Base-by-base conservation (phyloP, 2,329 filamentous ascomycete genomes). In the Venturia pyrina region DNA sequence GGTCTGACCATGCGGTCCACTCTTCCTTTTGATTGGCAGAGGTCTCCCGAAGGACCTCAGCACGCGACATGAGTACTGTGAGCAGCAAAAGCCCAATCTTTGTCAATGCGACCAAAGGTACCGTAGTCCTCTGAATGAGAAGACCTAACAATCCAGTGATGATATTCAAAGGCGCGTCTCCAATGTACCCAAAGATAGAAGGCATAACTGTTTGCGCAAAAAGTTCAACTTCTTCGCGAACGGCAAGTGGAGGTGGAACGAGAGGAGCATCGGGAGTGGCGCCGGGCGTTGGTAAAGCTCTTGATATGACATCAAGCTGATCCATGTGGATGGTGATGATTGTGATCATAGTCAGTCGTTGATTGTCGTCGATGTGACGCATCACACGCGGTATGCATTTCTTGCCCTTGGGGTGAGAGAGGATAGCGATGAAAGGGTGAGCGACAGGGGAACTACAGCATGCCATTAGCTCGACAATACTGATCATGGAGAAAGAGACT, bases 261-360 rank as follows among this genome's bases (percentile, higher is more conserved):
- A 83, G 81, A 19, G 63, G 63, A 15, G 63, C 63, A 19, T 65
- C 56, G 17, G 48, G 8, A 19, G 60, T 61, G 3, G 57, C 46
- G 53, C n/a, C 32, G 41, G 66, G 66, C 8, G 37, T 37, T 61
- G 93, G 86, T 69, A 91, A 87, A 1, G 90, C 93, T 65, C 89
- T 86, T 66, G 89, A 87, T 67, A 98, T 89, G 62, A 99, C 93
- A 71, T 97, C 92, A 50, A 99, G 83, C 70, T 90, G 87, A 75
- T 98, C 95, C 41, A 99, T 86, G 72, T 98, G 92, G 63, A 97
- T 88, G 67, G 96, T 86, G 70, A 99, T 93, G 84, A 99, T 93
- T 5, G 95, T 99, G 68, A 99, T 82, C 68, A 98, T 91, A 0
- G 93, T 98, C 28, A 95, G 93, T 62, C 93, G 90, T 77, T 98